Percentiles rank a stretch among this genome's conserved stretches.
Evolutionary conservation across 2,329 filamentous ascomycete species (phyloP).

Genomic region (Colletotrichum echinochloae): DNA sequence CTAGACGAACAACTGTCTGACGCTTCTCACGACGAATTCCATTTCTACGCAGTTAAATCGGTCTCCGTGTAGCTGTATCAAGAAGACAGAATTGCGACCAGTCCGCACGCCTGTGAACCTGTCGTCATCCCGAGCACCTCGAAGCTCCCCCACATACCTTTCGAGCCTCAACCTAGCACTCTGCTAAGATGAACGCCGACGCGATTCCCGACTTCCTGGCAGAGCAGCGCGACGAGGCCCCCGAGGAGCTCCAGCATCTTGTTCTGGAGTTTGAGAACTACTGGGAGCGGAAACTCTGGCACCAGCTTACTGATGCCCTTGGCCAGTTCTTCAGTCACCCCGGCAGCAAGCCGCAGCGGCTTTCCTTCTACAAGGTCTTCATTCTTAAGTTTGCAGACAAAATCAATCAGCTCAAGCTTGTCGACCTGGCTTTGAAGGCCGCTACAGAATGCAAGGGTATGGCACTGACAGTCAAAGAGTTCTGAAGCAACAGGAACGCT

Average conservation of each 20-base stretch:
- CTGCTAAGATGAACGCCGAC: constrained; percentile 79
- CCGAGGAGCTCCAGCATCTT: constrained; percentile 87
- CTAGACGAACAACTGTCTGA: constrained; percentile 4
- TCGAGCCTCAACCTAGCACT: constrained; percentile 21
- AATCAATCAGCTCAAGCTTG: constrained; percentile 98
- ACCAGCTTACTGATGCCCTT: constrained; percentile 93
- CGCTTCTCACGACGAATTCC: constrained; percentile 3
- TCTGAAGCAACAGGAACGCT: constrained; percentile 1
- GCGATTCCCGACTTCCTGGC: constrained; percentile 92
- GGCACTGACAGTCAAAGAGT: constrained; percentile 25
- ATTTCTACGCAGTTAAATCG: neutral
- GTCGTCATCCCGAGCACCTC: constrained; percentile 17
- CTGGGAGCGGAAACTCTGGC: constrained; percentile 99
- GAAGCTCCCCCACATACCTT: constrained; percentile 28
- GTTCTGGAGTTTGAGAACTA: constrained; percentile 94
- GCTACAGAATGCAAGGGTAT: constrained; percentile 85
- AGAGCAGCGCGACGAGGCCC: constrained; percentile 88
- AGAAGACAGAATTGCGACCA: neutral
- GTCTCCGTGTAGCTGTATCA: neutral
- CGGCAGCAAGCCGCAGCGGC: constrained; percentile 83
- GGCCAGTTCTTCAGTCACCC: constrained; percentile 88
- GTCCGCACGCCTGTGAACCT: neutral
- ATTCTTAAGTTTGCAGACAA: constrained; percentile 96
- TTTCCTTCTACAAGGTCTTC: constrained; percentile 94
- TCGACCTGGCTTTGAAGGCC: constrained; percentile 88